phyloP scores from a whole-genome alignment of 768 basidiomycete species.

The Coprinellus micaceus region DNA sequence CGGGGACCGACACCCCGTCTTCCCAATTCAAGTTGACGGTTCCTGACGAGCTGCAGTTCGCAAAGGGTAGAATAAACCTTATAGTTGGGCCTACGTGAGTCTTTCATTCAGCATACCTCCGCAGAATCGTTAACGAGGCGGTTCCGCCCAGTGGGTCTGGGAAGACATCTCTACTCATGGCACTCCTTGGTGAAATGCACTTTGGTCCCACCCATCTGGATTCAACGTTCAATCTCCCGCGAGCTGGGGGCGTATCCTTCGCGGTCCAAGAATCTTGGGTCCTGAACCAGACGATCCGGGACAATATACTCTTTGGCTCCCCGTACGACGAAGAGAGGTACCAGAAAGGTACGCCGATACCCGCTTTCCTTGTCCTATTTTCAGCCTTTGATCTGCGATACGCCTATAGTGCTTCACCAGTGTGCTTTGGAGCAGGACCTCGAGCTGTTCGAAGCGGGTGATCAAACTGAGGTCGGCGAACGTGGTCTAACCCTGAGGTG shows the following conservation, averaged over 20 bases:
- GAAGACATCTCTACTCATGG: conserved; percentile 65
- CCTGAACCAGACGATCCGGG: conserved; percentile 72
- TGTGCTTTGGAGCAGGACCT: conserved; percentile 73
- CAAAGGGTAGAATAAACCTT: conserved; percentile 49
- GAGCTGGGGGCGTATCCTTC: conserved; percentile 67
- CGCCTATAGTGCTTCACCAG: conserved; percentile 55
- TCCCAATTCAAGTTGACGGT: conserved; percentile 44
- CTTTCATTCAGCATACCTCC: neutral
- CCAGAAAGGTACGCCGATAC: conserved; percentile 40
- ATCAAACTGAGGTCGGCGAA: conserved; percentile 68
- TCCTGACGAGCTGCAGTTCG: conserved; percentile 54
- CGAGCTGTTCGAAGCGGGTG: conserved; percentile 63
- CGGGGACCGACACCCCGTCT: conserved; percentile 28
- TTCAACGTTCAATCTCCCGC: conserved; percentile 69
- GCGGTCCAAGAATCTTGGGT: conserved; percentile 87
- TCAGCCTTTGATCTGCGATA: too few relatives aligned
- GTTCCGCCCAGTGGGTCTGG: conserved; percentile 35
- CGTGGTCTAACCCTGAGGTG: conserved; percentile 55
- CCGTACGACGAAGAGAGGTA: conserved; percentile 76
- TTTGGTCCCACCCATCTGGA: conserved; percentile 46
- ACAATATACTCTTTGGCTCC: conserved; percentile 81
- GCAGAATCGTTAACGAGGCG: neutral
- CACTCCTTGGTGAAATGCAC: conserved; percentile 64
- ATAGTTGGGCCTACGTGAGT: conserved; percentile 53
- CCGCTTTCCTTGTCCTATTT: neutral